Conservation (phyloP, 768 basidiomycete genomes). For the Cantharellus cinnabarinus region DNA sequence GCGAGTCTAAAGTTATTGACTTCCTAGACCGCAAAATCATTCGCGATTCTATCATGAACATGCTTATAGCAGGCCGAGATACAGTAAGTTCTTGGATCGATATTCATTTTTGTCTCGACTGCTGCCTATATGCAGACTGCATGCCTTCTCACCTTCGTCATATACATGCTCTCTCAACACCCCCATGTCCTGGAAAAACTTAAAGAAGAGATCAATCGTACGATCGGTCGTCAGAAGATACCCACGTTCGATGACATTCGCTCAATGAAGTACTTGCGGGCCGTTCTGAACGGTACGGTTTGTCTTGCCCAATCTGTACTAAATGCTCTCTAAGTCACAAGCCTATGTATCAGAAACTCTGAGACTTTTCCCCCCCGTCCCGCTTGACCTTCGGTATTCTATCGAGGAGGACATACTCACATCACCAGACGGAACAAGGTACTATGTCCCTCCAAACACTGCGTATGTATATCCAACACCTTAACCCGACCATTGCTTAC, state of each 20-base stretch:
- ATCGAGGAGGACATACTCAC: constrained; percentile 1
- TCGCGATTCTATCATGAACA: constrained; percentile 57
- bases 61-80: constrained; percentile 59
- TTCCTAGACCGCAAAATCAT: constrained; percentile 39
- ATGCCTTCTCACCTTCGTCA: constrained; percentile 29
- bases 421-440: constrained; percentile 4
- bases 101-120: background rate
- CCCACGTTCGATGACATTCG: constrained; percentile 37
- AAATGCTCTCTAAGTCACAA: background rate
- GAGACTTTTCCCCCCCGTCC: constrained; percentile 31
- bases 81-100: constrained; percentile 28
- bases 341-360: constrained; percentile 24
- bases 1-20: background rate
- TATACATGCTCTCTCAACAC: constrained; percentile 35
- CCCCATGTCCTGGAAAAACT: constrained; percentile 27
- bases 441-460: constrained; percentile 6
- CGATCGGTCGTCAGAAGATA: constrained; percentile 23
- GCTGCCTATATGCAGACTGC: constrained; percentile 19
- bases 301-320: background rate
- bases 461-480: background rate
- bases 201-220: constrained; percentile 28
- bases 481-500: background rate
- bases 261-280: constrained; percentile 43
- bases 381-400: constrained; percentile 1
- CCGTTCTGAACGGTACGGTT: constrained; percentile 36